Percentiles rank a stretch among this genome's conserved stretches.
phyloP scores from a whole-genome alignment of 305 asterid species.

The Plantago rigida region DNA sequence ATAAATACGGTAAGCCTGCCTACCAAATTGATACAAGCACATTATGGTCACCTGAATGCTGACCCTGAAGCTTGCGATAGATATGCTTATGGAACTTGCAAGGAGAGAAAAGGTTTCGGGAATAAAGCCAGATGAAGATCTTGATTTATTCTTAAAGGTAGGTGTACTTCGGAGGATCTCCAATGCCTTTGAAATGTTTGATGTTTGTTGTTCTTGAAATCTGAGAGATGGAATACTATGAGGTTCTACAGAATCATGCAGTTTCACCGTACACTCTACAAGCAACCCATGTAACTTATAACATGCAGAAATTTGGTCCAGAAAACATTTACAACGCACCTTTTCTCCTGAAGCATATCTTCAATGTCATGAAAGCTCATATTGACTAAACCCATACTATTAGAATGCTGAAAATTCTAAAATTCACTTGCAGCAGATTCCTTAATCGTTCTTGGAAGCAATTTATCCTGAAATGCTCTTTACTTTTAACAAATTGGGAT shows the following conservation, averaged over 20 bases:
- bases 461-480: no score
- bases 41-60: conserved; percentile 30
- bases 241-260: neutral
- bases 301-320: no score
- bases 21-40: conserved; percentile 18
- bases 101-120: conserved; percentile 87
- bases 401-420: no score
- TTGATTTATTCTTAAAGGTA: conserved; percentile 90
- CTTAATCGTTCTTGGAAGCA: no score
- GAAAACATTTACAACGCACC: no score
- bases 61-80: conserved; percentile 43
- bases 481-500: no score
- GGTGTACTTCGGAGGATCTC: conserved; percentile 16
- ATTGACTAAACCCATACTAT: no score
- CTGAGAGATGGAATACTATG: neutral
- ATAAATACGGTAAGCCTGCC: conserved; percentile 57
- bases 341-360: no score
- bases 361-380: no score
- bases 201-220: neutral
- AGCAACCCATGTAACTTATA: neutral
- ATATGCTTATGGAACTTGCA: conserved; percentile 87
- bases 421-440: no score
- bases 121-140: conserved; percentile 89
- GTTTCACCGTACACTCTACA: neutral
- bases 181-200: neutral